These are phyloP conservation scores for Trichoderma parareesei DNA, from an alignment of 495 filamentous ascomycete species.

Conservation along the genomic window DNA sequence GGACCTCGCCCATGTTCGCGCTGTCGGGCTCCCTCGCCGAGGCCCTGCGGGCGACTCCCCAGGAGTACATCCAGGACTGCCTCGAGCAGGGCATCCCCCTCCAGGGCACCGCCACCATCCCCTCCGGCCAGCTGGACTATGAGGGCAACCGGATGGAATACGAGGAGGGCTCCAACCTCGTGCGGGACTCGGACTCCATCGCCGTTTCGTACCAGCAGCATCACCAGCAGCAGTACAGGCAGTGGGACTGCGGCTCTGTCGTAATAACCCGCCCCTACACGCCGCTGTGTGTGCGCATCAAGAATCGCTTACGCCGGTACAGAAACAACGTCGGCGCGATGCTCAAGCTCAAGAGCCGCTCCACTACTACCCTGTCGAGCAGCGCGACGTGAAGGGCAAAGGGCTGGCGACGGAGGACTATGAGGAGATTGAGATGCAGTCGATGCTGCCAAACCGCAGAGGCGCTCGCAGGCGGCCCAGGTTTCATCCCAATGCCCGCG, in stretches of 20 bases:
- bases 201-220: slow-evolving; percentile 51
- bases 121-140: slow-evolving; percentile 59
- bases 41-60: slow-evolving; percentile 75
- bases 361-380: no score
- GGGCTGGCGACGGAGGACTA: slow-evolving; percentile 17
- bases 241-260: no score
- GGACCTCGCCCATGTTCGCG: slow-evolving; percentile 68
- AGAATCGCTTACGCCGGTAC: slow-evolving; percentile 14
- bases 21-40: slow-evolving; percentile 64
- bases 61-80: slow-evolving; percentile 68
- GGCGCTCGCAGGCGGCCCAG: no score
- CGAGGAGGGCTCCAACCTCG: slow-evolving; percentile 77
- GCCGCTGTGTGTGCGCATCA: background rate
- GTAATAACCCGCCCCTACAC: background rate
- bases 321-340: slow-evolving; percentile 65
- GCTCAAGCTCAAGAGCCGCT: slow-evolving; percentile 50
- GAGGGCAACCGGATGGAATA: slow-evolving; percentile 68
- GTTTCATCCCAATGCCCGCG: no score
- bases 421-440: slow-evolving; percentile 36
- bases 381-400: slow-evolving; percentile 41
- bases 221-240: no score
- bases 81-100: slow-evolving; percentile 70
- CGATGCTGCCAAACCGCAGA: slow-evolving; percentile 1
- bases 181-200: slow-evolving; percentile 54
- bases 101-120: slow-evolving; percentile 70